These are phyloP conservation scores for Peniophora sp. DNA, from an alignment of 1,284 basidiomycete genomes.

Conservation along the genomic window DNA sequence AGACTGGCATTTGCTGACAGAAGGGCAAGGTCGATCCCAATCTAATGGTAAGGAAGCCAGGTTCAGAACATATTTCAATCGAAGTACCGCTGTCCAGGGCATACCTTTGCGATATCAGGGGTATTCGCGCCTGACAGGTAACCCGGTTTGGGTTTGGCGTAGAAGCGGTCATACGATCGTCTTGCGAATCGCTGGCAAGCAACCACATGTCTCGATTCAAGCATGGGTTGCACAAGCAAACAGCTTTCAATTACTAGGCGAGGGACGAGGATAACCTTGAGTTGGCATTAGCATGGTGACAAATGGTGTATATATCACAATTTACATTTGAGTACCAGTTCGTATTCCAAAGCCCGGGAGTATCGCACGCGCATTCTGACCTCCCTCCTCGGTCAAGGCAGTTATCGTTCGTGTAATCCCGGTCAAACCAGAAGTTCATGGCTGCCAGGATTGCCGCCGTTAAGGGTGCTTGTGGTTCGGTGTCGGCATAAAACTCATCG, in stretches of 20 bases:
- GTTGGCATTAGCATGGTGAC: not conserved
- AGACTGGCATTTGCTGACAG: constrained; percentile 33
- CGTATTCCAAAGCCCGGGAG: constrained; percentile 55
- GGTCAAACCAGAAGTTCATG: constrained; percentile 59
- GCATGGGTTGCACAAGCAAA: constrained; percentile 39
- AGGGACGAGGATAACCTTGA: constrained; percentile 55
- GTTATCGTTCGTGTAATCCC: constrained; percentile 43
- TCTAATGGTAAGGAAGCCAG: constrained; percentile 14
- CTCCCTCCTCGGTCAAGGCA: constrained; percentile 50
- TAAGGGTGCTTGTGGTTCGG: constrained; percentile 30
- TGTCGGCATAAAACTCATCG: constrained; percentile 35
- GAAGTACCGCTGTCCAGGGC: not conserved
- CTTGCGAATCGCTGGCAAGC: constrained; percentile 44
- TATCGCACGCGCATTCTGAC: constrained; percentile 41
- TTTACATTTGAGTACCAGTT: constrained; percentile 64
- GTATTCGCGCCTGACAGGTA: constrained; percentile 55
- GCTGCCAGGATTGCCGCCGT: constrained; percentile 35
- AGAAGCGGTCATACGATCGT: constrained; percentile 45
- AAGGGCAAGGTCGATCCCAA: constrained; percentile 46
- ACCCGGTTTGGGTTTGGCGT: constrained; percentile 29
- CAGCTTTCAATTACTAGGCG: constrained; percentile 47
- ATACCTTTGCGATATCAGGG: constrained; percentile 38
- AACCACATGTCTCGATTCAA: constrained; percentile 31
- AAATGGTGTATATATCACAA: not conserved
- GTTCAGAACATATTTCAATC: not conserved